Conservation (phyloP, 768 basidiomycete species). For the Podaxis sp. region DNA sequence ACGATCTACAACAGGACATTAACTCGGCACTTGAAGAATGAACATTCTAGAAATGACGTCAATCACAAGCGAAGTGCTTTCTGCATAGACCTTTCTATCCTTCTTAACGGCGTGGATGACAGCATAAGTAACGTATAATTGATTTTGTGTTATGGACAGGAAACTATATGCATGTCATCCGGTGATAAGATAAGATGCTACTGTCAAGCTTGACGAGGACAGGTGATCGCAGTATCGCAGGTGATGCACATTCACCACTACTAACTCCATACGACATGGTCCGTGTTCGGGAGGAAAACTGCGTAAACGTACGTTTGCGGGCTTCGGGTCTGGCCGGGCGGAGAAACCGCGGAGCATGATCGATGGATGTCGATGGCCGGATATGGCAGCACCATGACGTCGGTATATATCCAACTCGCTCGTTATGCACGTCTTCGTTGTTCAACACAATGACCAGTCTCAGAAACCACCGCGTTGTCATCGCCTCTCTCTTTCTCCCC, state of each 20-base stretch:
- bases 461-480: conserved; percentile 67
- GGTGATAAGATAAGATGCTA: background rate
- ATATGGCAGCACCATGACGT: conserved; percentile 11
- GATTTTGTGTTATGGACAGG: background rate
- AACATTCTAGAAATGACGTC: background rate
- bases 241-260: background rate
- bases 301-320: background rate
- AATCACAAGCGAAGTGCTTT: background rate
- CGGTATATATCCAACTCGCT: background rate
- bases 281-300: background rate
- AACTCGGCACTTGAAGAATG: conserved; percentile 1
- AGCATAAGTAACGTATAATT: background rate
- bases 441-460: conserved; percentile 55
- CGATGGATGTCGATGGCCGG: conserved; percentile 8
- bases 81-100: background rate
- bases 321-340: background rate
- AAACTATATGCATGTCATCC: background rate
- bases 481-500: conserved; percentile 84
- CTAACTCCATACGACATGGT: background rate
- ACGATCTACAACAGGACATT: background rate
- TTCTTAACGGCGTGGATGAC: background rate
- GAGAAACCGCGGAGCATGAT: conserved; percentile 3
- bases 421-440: conserved; percentile 3
- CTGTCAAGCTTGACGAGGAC: background rate
- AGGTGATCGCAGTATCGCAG: background rate